Evolutionary conservation across 768 basidiomycete genomes (phyloP).

Genomic region (Gloeostereum incarnatum): DNA sequence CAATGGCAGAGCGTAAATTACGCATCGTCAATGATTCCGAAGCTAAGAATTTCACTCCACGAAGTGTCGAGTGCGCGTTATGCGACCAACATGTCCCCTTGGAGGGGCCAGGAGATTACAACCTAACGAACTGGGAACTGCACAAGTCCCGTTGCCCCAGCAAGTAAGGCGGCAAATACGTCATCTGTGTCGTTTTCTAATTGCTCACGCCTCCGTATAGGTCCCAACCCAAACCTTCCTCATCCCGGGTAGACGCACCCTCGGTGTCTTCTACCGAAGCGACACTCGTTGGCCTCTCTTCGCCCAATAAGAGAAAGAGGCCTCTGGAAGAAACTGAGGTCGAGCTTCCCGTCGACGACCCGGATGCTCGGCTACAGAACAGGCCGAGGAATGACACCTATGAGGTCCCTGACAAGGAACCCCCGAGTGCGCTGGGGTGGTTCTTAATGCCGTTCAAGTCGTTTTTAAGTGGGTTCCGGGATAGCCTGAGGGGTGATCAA

Average conservation of each 20-base stretch:
- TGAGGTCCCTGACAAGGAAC: conserved; percentile 30
- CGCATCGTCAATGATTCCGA: conserved; percentile 56
- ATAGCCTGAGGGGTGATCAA: conserved; percentile 32
- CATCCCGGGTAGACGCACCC: not conserved
- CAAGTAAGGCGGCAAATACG: conserved; percentile 6
- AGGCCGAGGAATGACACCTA: conserved; percentile 45
- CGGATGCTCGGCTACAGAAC: conserved; percentile 33
- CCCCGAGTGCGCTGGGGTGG: conserved; percentile 46
- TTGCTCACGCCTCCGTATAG: not conserved
- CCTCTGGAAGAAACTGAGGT: conserved; percentile 4
- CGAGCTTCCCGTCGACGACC: conserved; percentile 23
- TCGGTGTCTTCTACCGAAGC: not conserved
- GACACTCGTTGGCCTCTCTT: too few relatives aligned
- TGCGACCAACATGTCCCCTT: conserved; percentile 39
- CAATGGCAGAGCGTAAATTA: conserved; percentile 53
- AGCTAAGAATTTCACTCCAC: conserved; percentile 35
- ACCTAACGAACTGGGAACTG: conserved; percentile 49
- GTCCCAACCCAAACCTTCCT: not conserved
- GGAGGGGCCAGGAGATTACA: conserved; percentile 46
- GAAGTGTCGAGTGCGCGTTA: conserved; percentile 37
- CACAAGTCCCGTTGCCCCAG: conserved; percentile 47
- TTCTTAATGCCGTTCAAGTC: conserved; percentile 53
- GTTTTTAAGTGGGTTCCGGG: conserved; percentile 60
- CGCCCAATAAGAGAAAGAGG: conserved; percentile 5
- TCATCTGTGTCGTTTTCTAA: not conserved